Conservation (phyloP, 129 eudicot genomes). For the Lactuca sativa region DNA sequence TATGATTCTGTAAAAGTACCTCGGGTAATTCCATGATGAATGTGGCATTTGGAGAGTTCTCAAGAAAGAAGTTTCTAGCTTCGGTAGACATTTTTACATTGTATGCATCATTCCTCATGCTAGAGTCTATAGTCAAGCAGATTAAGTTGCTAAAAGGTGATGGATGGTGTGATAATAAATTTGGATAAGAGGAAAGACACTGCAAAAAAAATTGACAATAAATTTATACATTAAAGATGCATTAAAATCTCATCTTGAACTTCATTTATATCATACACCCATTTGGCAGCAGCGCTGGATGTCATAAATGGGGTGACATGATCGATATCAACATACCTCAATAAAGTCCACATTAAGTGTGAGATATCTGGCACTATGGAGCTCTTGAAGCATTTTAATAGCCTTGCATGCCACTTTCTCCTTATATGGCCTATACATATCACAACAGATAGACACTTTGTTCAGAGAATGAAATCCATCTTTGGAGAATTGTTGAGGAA, state of each 20-base stretch:
- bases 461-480: slow-evolving; percentile 7
- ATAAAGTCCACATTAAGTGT: slow-evolving; percentile 17
- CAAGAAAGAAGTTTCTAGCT: slow-evolving; percentile 22
- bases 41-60: slow-evolving; percentile 20
- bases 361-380: slow-evolving; percentile 21
- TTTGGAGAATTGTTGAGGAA: neutral
- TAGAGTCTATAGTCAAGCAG: slow-evolving; percentile 5
- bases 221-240: neutral
- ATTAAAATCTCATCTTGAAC: no score
- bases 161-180: neutral
- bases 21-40: slow-evolving; percentile 22
- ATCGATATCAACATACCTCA: slow-evolving; percentile 10
- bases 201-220: neutral
- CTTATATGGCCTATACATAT: neutral
- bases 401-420: slow-evolving; percentile 2
- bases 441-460: neutral
- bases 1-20: slow-evolving; percentile 2
- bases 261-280: no score
- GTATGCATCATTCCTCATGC: slow-evolving; percentile 4
- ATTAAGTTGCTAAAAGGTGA: slow-evolving; percentile 7
- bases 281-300: no score
- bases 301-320: neutral
- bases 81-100: slow-evolving; percentile 9
- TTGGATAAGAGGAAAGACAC: neutral
- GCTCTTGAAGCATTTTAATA: slow-evolving; percentile 18